Conservation (phyloP, 495 filamentous ascomycete species). For the Penicillium steckii region DNA sequence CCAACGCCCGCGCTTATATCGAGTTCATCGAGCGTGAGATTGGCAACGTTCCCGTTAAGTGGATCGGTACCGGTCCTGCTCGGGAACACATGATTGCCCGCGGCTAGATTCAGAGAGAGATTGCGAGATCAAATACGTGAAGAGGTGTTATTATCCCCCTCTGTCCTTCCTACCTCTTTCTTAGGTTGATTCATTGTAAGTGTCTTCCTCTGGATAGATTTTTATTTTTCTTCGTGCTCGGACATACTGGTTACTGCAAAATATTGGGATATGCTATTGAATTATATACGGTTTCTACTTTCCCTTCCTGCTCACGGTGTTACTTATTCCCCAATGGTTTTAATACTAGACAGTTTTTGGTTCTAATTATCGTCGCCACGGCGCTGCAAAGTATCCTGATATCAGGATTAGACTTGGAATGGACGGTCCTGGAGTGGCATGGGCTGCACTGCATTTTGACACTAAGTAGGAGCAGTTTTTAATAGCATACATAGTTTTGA, state of each 20-base stretch:
- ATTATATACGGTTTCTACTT: slow-evolving; percentile 11
- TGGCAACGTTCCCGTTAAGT: slow-evolving; percentile 65
- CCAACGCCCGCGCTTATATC: slow-evolving; percentile 71
- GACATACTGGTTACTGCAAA: slow-evolving; percentile 2
- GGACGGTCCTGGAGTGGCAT: no score
- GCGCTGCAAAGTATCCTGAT: no score
- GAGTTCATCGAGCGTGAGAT: slow-evolving; percentile 75
- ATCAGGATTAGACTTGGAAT: no score
- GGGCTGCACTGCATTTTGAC: no score
- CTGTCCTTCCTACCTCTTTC: background rate
- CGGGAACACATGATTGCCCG: slow-evolving; percentile 66
- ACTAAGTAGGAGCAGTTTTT: slow-evolving; percentile 5
- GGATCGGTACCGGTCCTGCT: slow-evolving; percentile 76
- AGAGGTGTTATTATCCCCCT: background rate
- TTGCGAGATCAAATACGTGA: background rate
- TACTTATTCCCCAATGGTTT: slow-evolving; percentile 10
- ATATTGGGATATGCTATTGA: slow-evolving; percentile 13
- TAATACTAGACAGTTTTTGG: background rate
- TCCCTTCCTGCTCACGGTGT: background rate
- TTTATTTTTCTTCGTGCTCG: background rate
- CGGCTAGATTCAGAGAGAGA: slow-evolving; percentile 25
- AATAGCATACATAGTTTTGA: no score
- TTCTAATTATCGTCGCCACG: no score
- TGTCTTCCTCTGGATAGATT: background rate
- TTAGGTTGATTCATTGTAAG: background rate